Conservation (phyloP, 2,329 filamentous ascomycete species). For the Fusarium camptoceras region DNA sequence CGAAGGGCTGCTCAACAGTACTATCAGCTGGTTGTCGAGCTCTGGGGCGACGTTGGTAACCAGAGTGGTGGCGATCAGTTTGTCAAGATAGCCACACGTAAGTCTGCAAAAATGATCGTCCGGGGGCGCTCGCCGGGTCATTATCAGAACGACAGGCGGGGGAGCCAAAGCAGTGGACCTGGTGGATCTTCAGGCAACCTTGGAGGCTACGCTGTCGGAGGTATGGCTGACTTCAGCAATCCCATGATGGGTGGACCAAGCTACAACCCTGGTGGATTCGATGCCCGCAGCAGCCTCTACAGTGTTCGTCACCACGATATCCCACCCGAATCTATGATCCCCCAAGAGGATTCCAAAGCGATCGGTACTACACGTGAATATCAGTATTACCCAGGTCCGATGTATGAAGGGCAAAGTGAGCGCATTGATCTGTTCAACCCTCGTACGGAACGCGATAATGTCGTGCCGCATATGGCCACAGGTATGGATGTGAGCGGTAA, state of each 20-base stretch:
- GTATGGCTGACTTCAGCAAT: slow-evolving; percentile 47
- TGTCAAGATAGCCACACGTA: slow-evolving; percentile 76
- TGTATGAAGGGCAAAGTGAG: slow-evolving; percentile 62
- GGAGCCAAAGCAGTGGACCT: slow-evolving; percentile 75
- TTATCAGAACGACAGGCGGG: slow-evolving; percentile 77
- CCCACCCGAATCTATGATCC: slow-evolving; percentile 63
- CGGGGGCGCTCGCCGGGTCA: slow-evolving; percentile 85
- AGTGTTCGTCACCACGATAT: slow-evolving; percentile 63
- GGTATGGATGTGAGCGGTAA: slow-evolving; percentile 53
- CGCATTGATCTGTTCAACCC: slow-evolving; percentile 64
- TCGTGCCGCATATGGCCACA: slow-evolving; percentile 49
- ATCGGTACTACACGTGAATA: slow-evolving; percentile 64
- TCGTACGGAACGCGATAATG: slow-evolving; percentile 52
- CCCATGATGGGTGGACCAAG: slow-evolving; percentile 52
- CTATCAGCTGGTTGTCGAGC: slow-evolving; percentile 89
- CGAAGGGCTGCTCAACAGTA: slow-evolving; percentile 90
- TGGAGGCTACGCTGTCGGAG: slow-evolving; percentile 55
- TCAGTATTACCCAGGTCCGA: slow-evolving; percentile 64
- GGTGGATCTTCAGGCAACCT: slow-evolving; percentile 73
- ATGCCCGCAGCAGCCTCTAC: slow-evolving; percentile 52
- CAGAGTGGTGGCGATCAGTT: slow-evolving; percentile 63
- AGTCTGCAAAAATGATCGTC: slow-evolving; percentile 88
- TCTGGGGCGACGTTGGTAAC: slow-evolving; percentile 75
- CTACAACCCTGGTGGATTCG: slow-evolving; percentile 45
- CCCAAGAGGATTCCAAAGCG: slow-evolving; percentile 63